A percentile compares a stretch with the other conserved stretches of the same genome.
These are phyloP conservation scores for Polychytrium aggregatum DNA, from an alignment of 192 early-diverging fungal species.

Conservation along the genomic window DNA sequence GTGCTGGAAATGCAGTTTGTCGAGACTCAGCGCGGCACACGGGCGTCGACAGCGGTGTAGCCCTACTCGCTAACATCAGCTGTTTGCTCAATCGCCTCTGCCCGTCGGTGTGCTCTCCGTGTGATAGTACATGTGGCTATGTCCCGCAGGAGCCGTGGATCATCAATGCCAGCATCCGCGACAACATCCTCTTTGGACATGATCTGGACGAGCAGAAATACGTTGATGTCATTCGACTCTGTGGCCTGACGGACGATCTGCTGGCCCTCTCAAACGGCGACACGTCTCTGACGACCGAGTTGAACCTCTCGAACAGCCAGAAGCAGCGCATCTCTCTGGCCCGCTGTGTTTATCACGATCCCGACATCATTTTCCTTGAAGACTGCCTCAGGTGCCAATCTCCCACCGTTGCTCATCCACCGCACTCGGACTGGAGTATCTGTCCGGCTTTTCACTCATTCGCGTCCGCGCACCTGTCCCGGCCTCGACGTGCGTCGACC, in stretches of 20 bases:
- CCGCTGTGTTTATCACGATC: conserved; percentile 47
- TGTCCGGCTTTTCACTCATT: too few relatives aligned
- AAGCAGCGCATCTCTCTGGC: conserved; percentile 29
- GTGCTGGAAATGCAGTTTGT: too few relatives aligned
- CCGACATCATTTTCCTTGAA: conserved; percentile 62
- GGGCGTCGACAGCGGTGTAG: too few relatives aligned
- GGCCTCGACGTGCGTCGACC: too few relatives aligned
- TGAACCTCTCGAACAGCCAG: conserved; percentile 28
- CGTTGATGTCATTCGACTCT: conserved; percentile 48
- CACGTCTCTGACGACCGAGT: conserved; percentile 19
- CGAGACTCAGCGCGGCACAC: too few relatives aligned
- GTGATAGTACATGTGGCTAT: conserved; percentile 31
- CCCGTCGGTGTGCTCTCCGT: too few relatives aligned
- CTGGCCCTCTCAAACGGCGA: conserved; percentile 37
- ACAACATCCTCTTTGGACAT: conserved; percentile 74
- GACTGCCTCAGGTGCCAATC: conserved; percentile 34
- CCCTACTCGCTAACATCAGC: too few relatives aligned
- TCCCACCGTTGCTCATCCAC: background rate
- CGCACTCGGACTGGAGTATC: too few relatives aligned
- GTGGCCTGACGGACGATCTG: conserved; percentile 59
- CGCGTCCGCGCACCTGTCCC: too few relatives aligned
- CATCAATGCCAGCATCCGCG: conserved; percentile 56
- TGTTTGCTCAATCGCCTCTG: too few relatives aligned
- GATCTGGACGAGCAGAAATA: conserved; percentile 47
- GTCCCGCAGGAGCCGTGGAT: conserved; percentile 63